These are phyloP conservation scores for Fibroporia radiculosa DNA, from an alignment of 768 basidiomycete species.

Conservation along the genomic window DNA sequence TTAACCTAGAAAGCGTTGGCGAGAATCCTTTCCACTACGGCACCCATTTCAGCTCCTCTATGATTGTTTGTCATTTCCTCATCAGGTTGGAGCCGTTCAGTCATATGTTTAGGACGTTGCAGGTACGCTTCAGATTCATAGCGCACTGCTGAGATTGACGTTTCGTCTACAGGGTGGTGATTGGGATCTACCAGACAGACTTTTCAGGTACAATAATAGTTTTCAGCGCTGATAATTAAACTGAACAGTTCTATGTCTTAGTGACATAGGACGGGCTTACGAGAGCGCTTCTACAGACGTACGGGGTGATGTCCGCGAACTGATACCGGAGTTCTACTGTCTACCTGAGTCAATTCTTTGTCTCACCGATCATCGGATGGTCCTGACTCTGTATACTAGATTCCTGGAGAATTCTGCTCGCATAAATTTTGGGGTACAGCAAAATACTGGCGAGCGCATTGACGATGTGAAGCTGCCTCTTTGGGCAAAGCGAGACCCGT, in stretches of 20 bases:
- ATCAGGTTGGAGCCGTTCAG: conserved; percentile 88
- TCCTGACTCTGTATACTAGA: conserved; percentile 29
- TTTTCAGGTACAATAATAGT: conserved; percentile 55
- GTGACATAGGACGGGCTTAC: conserved; percentile 75
- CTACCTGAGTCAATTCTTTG: conserved; percentile 59
- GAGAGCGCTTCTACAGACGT: conserved; percentile 79
- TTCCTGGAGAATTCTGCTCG: conserved; percentile 78
- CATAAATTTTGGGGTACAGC: conserved; percentile 72
- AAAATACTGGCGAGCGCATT: conserved; percentile 69
- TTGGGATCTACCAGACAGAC: conserved; percentile 87
- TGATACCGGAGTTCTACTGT: conserved; percentile 86
- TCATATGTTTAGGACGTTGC: conserved; percentile 89
- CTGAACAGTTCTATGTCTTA: conserved; percentile 24
- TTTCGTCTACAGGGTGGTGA: conserved; percentile 64
- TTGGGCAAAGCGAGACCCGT: conserved; percentile 82
- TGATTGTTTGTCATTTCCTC: conserved; percentile 94
- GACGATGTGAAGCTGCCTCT: conserved; percentile 84
- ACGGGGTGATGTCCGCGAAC: conserved; percentile 87
- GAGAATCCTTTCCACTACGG: conserved; percentile 91
- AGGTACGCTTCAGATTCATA: conserved; percentile 29
- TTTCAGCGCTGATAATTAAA: not conserved
- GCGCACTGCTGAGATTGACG: not conserved
- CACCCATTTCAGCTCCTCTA: conserved; percentile 93
- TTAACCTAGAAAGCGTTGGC: conserved; percentile 65
- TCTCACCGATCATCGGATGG: not conserved